Base-by-base conservation (phyloP, 768 basidiomycete genomes). In the Podaxis sp. region DNA sequence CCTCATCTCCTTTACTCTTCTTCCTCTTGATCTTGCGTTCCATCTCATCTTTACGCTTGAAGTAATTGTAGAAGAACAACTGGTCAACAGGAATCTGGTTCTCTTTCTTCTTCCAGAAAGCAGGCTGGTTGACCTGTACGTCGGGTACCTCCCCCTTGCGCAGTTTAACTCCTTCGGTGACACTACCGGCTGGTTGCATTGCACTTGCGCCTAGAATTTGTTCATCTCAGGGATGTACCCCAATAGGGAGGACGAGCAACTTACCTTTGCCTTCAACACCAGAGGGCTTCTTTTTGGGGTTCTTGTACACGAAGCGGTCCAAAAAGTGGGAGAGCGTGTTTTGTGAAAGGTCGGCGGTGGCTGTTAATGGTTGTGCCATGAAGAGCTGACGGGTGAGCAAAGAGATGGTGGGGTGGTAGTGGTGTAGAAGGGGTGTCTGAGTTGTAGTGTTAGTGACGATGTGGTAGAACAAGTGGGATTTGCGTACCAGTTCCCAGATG, bases 251-350 rank as follows among this genome's bases (percentile, higher is more conserved):
- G 0, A 36, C 0, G 4, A 27, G 36, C 4, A 2, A n/a, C 51
- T 38, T 51, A 38, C 61, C 64, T 52, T 65, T 57, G 25, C 52
- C 64, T 49, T 54, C 56, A 24, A 58, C 40, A 69, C 49, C 69
- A 74, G 25, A 74, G 49, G 62, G 76, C 77, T 41, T 67, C 68
- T 89, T 88, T 78, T 98, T 98, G 0, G 95, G 89, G 72, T 98
- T 98, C 74, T 95, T 93, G 80, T 94, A 98, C 47, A 98, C 93
- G 76, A 98, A 98, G 2, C 96, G 86, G 71, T 98, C 97, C 43
- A 98, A 84, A 85, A 99, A 98, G 69, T 95, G 93, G 0, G 92
- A 89, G 24, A 98, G 85, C 0, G 95, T 96, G 77, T 97, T 95
- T 61, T 94, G 87, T 9, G 92, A 88, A 53, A 99, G 89, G 70